Evolutionary conservation across 2,329 filamentous ascomycete species (phyloP).

Genomic region (Penicillium expansum): DNA sequence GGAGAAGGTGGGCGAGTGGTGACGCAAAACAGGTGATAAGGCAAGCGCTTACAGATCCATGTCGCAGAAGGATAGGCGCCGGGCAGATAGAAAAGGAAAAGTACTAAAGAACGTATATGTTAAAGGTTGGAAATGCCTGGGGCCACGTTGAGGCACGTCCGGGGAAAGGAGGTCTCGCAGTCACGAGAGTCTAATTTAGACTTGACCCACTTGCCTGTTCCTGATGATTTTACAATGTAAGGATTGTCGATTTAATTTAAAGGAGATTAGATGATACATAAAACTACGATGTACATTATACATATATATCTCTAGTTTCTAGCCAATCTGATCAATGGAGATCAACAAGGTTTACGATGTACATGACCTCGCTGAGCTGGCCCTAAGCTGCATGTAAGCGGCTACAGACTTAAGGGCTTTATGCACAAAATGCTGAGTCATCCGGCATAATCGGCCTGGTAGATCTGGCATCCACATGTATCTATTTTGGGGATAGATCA

Average conservation of each 20-base stretch:
- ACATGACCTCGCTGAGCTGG: neutral
- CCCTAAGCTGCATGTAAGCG: neutral
- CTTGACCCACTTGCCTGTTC: slow-evolving; percentile 23
- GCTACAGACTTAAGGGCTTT: neutral
- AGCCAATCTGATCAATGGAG: neutral
- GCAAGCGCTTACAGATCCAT: slow-evolving; percentile 59
- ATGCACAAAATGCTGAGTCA: neutral
- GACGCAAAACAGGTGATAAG: slow-evolving; percentile 65
- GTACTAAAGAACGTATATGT: neutral
- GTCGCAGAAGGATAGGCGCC: slow-evolving; percentile 10
- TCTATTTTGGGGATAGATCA: neutral
- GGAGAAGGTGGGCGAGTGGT: slow-evolving; percentile 17
- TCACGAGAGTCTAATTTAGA: slow-evolving; percentile 27
- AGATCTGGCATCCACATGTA: neutral
- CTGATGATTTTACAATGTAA: slow-evolving; percentile 2
- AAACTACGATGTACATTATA: neutral
- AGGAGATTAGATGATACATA: neutral
- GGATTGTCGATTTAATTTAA: neutral
- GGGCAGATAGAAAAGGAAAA: neutral
- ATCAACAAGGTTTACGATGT: neutral
- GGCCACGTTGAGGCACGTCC: slow-evolving; percentile 23
- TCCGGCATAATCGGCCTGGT: neutral
- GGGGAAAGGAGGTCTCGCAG: slow-evolving; percentile 27
- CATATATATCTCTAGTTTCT: neutral
- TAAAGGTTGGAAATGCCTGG: slow-evolving; percentile 5